Conservation (phyloP, 805 yeast species). For the Sungouiella blattae region DNA sequence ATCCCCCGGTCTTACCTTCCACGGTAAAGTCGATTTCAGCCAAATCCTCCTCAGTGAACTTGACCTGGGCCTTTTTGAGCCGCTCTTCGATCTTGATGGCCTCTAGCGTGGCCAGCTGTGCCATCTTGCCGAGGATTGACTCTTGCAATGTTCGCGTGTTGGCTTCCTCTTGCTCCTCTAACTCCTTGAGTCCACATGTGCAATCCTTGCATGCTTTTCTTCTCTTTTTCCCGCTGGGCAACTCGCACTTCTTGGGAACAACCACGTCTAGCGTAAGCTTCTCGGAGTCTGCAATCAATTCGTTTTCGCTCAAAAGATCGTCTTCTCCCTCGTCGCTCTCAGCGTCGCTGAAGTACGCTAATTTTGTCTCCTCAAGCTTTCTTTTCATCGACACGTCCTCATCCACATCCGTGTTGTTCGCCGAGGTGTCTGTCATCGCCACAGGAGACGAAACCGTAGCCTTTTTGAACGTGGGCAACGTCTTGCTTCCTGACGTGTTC, state of each 20-base stretch:
- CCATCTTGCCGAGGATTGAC: constrained; percentile 43
- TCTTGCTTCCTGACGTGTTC: constrained; percentile 10
- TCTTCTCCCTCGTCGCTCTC: constrained; percentile 52
- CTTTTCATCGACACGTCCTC: constrained; percentile 42
- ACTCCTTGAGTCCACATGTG: constrained; percentile 92
- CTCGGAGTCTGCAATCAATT: constrained; percentile 30
- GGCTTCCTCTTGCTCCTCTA: constrained; percentile 63
- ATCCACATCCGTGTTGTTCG: constrained; percentile 35
- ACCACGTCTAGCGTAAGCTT: constrained; percentile 34
- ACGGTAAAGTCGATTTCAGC: constrained; percentile 93
- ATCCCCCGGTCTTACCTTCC: constrained; percentile 96
- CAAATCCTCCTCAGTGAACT: constrained; percentile 64
- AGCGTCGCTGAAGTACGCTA: constrained; percentile 52
- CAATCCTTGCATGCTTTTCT: constrained; percentile 98
- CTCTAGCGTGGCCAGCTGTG: constrained; percentile 49
- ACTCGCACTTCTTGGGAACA: constrained; percentile 58
- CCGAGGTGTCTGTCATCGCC: constrained; percentile 45
- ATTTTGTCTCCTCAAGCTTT: constrained; percentile 44
- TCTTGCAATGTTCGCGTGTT: constrained; percentile 43
- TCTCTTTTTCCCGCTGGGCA: constrained; percentile 54
- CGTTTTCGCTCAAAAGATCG: constrained; percentile 49
- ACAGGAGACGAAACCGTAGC: constrained; percentile 10
- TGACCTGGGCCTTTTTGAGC: constrained; percentile 36
- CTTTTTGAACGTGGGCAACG: constrained; percentile 20
- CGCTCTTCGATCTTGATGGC: constrained; percentile 54